Evolutionary conservation across 2,329 filamentous ascomycete genomes (phyloP), one percentile per base, ranked within the genome.

Genomic region (Fusarium coicis): DNA sequence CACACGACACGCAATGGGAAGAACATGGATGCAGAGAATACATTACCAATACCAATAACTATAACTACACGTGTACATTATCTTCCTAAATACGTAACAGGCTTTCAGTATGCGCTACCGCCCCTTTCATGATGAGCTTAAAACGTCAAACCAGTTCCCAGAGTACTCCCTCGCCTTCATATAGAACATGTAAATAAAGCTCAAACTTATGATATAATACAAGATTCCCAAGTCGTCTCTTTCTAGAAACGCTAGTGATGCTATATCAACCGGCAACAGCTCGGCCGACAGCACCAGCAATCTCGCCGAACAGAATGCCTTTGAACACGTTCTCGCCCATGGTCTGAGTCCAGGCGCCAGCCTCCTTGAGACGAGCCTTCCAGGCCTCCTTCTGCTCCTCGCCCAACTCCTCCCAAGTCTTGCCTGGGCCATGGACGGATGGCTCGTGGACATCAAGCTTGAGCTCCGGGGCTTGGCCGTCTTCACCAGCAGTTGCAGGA

Each of bases 261-360:
- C 34, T 19, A 34, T 21, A 37, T 55, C 77, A 86, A 61, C 77
- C 84, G 40, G 79, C 84, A 58, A 89, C 83, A 52, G 86, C 84
- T 36, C 83, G 84, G 10, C 90, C 88, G 21, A 93, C 89, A 57
- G 86, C 83, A 5, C 89, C 92, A 3, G 88, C 92, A 72, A 93
- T 85, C 82, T 94, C 89, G 26, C 91, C 89, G 82, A 97, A 97
- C 70, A 97, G 84, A 37, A 97, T 88, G 6, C 93, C 93, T 82
- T 91, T 90, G 74, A 97, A 88, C 36, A 96, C 89, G 15, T 86
- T 87, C 84, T 96, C 93, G 6, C 93, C 93, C 85, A 96, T 93
- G 42, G 89, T 87, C 79, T 92, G 90, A n/a, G 89, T 89, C 94
- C 93, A 97, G 72, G 94, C 89, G 1, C 94, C 94, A 1, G 93